Percentiles rank a stretch among this genome's conserved stretches.
Conservation (phyloP, 2,329 filamentous ascomycete genomes). For the Tympanopsis confertula region DNA sequence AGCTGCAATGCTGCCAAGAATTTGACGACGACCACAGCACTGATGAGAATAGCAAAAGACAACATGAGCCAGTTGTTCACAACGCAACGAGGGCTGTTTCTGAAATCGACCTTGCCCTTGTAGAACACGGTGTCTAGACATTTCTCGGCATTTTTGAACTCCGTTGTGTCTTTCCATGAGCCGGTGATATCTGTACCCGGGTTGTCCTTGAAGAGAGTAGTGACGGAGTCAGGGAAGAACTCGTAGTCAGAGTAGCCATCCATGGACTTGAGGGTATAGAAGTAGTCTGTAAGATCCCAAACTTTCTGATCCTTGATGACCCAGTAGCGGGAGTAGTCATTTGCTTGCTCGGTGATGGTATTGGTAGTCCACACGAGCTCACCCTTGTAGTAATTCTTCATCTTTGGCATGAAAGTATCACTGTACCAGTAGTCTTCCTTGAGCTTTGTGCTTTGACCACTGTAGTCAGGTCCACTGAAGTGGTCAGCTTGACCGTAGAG, state of each 20-base stretch:
- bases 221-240: conserved; percentile 62
- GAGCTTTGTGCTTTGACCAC: conserved; percentile 45
- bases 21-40: conserved; percentile 69
- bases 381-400: conserved; percentile 79
- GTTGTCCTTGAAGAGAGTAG: conserved; percentile 59
- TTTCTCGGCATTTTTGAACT: conserved; percentile 32
- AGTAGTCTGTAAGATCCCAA: conserved; percentile 89
- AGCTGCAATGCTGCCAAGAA: conserved; percentile 90
- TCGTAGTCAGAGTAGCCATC: conserved; percentile 44
- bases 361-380: conserved; percentile 61
- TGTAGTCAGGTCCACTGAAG: conserved; percentile 50
- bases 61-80: conserved; percentile 86
- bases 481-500: conserved; percentile 48
- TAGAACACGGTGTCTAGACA: conserved; percentile 81
- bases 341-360: conserved; percentile 52
- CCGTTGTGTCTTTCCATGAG: conserved; percentile 45
- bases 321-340: conserved; percentile 62
- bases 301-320: conserved; percentile 64
- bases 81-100: conserved; percentile 62
- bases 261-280: conserved; percentile 55
- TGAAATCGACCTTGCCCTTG: conserved; percentile 74
- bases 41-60: conserved; percentile 72
- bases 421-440: conserved; percentile 66
- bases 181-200: conserved; percentile 69
- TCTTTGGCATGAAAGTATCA: conserved; percentile 60